Conservation (phyloP, 2,329 filamentous ascomycete species). For the Harringtonia aguacate region DNA sequence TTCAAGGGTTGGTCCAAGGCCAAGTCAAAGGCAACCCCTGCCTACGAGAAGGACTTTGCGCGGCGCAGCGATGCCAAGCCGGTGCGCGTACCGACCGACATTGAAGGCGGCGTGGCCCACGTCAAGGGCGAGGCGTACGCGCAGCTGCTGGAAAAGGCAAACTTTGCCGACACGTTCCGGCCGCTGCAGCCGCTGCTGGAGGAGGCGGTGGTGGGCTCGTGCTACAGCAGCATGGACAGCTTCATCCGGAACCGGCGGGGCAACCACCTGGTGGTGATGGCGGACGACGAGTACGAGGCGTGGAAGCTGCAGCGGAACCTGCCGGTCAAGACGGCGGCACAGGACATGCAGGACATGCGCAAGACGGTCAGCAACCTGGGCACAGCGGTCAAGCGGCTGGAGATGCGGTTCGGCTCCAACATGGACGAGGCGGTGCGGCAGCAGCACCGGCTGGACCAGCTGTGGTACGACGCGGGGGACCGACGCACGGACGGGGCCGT, state of each 20-base stretch:
- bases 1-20: too few species aligned
- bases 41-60: too few species aligned
- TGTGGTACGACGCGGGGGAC: background rate
- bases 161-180: too few species aligned
- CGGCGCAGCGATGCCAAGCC: too few species aligned
- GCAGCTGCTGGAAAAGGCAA: too few species aligned
- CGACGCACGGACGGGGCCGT: too few species aligned
- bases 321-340: slow-evolving; percentile 6
- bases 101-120: too few species aligned
- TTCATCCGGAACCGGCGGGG: background rate
- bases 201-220: too few species aligned
- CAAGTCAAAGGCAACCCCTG: too few species aligned
- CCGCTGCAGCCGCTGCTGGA: too few species aligned
- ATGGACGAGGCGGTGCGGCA: background rate
- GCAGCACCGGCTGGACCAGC: slow-evolving; percentile 1
- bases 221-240: background rate
- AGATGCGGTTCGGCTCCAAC: slow-evolving; percentile 3
- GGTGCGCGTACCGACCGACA: too few species aligned
- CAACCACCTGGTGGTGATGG: background rate
- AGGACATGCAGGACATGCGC: slow-evolving; percentile 24
- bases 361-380: background rate
- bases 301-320: slow-evolving; percentile 4
- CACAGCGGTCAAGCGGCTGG: background rate
- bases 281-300: slow-evolving; percentile 12
- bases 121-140: too few species aligned